Conservation (phyloP, 1,284 basidiomycete species). For the Rhodotorula sp. region DNA sequence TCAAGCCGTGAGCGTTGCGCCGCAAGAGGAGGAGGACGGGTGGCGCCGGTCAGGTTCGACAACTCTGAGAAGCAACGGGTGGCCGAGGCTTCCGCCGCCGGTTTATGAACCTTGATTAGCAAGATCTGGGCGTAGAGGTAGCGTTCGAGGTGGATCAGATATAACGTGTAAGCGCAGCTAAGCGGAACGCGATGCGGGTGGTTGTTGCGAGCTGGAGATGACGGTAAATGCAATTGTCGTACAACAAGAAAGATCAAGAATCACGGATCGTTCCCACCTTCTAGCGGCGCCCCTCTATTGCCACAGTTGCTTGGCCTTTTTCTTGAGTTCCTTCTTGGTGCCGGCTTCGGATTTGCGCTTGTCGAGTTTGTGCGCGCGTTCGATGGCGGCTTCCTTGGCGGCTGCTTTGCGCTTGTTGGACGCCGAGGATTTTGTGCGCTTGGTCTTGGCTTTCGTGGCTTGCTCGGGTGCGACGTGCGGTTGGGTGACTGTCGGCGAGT, state of each 20-base stretch:
- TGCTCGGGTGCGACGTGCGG: slow-evolving; percentile 34
- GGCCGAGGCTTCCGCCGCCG: too few relatives aligned
- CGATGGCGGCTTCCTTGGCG: slow-evolving; percentile 23
- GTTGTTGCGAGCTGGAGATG: too few relatives aligned
- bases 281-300: neutral
- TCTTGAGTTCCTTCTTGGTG: slow-evolving; percentile 31
- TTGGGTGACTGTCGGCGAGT: slow-evolving; percentile 16
- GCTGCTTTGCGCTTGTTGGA: slow-evolving; percentile 20
- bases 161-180: neutral
- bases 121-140: too few relatives aligned
- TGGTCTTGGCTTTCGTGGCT: slow-evolving; percentile 21
- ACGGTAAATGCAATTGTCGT: neutral
- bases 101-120: too few relatives aligned
- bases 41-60: too few relatives aligned
- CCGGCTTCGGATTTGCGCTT: slow-evolving; percentile 16
- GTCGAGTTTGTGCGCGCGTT: slow-evolving; percentile 32
- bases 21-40: too few relatives aligned
- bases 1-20: too few relatives aligned
- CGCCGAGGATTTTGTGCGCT: slow-evolving; percentile 9
- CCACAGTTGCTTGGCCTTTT: slow-evolving; percentile 32
- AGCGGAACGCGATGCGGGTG: too few relatives aligned
- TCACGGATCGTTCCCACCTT: neutral
- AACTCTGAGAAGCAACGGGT: too few relatives aligned
- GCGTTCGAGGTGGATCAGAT: neutral
- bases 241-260: neutral